These are phyloP conservation scores for Carex parvula DNA, from an alignment of 176 grass and related monocot species.

Conservation along the genomic window DNA sequence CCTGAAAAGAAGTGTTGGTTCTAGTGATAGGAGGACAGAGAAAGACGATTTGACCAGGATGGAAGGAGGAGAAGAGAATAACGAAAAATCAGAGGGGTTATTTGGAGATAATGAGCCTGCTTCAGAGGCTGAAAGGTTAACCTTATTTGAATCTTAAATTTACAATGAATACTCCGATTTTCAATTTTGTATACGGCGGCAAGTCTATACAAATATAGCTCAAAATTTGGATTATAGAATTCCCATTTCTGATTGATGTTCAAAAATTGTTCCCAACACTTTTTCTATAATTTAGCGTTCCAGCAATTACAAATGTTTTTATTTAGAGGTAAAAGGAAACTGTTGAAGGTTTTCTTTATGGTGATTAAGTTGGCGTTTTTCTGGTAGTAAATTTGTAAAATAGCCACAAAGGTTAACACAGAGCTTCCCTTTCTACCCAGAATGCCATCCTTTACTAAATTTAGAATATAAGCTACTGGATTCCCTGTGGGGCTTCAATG, in stretches of 20 bases:
- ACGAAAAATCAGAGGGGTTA: not conserved
- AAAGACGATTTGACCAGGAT: not conserved
- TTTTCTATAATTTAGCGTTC: not conserved
- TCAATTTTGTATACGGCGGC: not conserved
- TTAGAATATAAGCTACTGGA: not conserved
- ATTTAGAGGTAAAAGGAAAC: not conserved
- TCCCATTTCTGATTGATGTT: not conserved
- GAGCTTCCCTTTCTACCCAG: not conserved
- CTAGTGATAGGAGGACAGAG: not conserved
- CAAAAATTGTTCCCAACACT: not conserved
- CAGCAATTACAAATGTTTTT: not conserved
- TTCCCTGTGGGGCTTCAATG: not conserved
- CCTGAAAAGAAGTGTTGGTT: not conserved
- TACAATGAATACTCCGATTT: not conserved
- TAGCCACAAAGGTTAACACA: not conserved
- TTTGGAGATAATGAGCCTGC: not conserved
- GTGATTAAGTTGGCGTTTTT: not conserved
- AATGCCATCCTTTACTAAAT: conserved; percentile 17
- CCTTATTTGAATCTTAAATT: not conserved
- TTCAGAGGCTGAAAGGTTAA: not conserved
- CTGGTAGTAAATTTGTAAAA: not conserved
- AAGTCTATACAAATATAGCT: not conserved
- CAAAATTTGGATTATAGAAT: not conserved
- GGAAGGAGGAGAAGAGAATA: not conserved
- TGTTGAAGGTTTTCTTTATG: not conserved